Conservation (phyloP, 768 basidiomycete species). For the Tephrocybe sp. region DNA sequence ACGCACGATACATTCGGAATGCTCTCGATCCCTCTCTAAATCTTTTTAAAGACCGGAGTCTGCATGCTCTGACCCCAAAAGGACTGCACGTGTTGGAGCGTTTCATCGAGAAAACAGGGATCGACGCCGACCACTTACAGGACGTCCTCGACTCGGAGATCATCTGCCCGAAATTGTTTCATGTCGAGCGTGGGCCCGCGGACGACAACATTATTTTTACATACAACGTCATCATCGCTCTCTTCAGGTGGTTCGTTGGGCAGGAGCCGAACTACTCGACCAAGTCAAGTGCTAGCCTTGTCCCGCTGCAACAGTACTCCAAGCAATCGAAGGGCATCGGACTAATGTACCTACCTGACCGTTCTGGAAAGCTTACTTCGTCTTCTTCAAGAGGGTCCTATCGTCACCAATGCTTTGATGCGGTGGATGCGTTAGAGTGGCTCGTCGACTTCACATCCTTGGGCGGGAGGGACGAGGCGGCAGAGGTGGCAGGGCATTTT, state of each 20-base stretch:
- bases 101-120: constrained; percentile 60
- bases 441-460: constrained; percentile 78
- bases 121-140: constrained; percentile 43
- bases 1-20: constrained; percentile 67
- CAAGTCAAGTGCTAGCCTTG: constrained; percentile 27
- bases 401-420: constrained; percentile 53
- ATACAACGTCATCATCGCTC: constrained; percentile 64
- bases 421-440: constrained; percentile 73
- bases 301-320: not conserved
- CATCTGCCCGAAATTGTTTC: constrained; percentile 76
- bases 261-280: constrained; percentile 59
- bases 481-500: constrained; percentile 78
- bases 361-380: not conserved
- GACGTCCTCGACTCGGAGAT: constrained; percentile 70
- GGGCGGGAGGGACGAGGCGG: constrained; percentile 75
- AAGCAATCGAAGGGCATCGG: constrained; percentile 11
- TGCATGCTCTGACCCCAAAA: constrained; percentile 67
- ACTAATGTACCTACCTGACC: constrained; percentile 3
- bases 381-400: constrained; percentile 8
- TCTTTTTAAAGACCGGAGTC: constrained; percentile 65
- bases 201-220: constrained; percentile 82
- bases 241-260: constrained; percentile 74
- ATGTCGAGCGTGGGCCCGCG: constrained; percentile 67
- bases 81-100: constrained; percentile 72
- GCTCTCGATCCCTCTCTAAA: constrained; percentile 55